Evolutionary conservation across 192 early-diverging fungal species (phyloP).

Genomic region (Linnemannia elongata): DNA sequence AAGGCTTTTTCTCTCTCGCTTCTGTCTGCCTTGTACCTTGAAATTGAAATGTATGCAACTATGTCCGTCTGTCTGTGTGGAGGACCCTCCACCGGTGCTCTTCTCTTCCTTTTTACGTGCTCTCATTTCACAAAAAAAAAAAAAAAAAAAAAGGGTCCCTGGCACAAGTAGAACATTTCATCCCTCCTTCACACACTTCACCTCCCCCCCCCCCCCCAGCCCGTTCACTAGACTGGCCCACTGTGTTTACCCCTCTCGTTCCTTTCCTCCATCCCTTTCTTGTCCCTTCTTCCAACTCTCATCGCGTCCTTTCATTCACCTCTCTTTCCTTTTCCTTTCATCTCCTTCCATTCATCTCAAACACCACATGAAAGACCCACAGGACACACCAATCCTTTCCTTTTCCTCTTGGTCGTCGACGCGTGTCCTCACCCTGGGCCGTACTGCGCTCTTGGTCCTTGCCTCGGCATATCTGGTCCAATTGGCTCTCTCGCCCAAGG

Average conservation of each 20-base stretch:
- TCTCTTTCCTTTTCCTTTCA: background rate
- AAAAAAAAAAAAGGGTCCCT: too few species aligned
- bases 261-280: background rate
- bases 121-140: background rate
- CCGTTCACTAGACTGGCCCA: background rate
- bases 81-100: background rate
- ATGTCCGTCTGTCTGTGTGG: too few species aligned
- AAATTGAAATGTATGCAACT: too few species aligned
- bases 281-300: background rate
- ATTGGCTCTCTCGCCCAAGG: slow-evolving; percentile 8
- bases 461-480: slow-evolving; percentile 17
- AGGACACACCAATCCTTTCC: background rate
- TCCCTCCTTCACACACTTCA: background rate
- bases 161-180: too few species aligned
- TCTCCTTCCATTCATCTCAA: background rate
- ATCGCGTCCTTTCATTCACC: background rate
- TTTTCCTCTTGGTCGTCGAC: background rate
- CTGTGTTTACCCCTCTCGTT: background rate
- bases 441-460: slow-evolving; percentile 20
- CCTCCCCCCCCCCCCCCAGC: background rate
- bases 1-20: too few species aligned
- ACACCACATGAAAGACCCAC: background rate
- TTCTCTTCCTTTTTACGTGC: background rate
- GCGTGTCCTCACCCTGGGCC: background rate
- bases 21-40: too few species aligned